A percentile compares a stretch with the other conserved stretches of the same genome.
These are phyloP conservation scores for Diaporthe caulivora DNA, from an alignment of 2,329 filamentous ascomycete genomes.

Conservation along the genomic window DNA sequence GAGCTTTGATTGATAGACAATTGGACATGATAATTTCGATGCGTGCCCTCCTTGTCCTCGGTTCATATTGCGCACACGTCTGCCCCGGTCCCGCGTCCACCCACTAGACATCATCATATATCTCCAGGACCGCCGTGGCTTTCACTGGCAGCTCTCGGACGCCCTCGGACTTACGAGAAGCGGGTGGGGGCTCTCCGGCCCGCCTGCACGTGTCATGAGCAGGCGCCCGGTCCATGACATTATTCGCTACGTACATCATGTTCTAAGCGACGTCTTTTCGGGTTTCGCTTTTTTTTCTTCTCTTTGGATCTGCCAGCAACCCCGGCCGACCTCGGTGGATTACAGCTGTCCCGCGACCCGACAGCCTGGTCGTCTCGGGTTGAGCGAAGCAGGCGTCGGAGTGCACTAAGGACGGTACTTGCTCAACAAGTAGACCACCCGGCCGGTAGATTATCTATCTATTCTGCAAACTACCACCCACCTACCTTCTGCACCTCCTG, in stretches of 20 bases:
- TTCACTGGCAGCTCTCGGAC: neutral
- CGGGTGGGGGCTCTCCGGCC: neutral
- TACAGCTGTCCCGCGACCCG: neutral
- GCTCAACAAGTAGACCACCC: neutral
- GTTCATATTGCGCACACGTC: neutral
- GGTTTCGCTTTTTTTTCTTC: too few species aligned
- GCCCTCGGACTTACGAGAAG: conserved; percentile 18
- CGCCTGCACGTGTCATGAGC: conserved; percentile 12
- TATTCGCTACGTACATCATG: neutral
- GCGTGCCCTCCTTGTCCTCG: neutral
- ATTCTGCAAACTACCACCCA: neutral
- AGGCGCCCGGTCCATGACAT: neutral
- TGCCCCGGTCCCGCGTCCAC: neutral
- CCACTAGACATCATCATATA: too few species aligned
- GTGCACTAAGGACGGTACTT: neutral
- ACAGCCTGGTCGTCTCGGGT: conserved; percentile 6
- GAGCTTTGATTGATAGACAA: neutral
- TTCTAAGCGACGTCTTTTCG: too few species aligned
- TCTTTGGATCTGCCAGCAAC: neutral
- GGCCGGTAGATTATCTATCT: neutral
- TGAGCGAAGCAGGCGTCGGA: conserved; percentile 11
- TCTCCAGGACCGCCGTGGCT: neutral
- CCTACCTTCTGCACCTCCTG: too few species aligned
- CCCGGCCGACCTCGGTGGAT: conserved; percentile 25
- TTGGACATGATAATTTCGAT: conserved; percentile 18